Evolutionary conservation across 495 filamentous ascomycete species (phyloP), one percentile per base, ranked within the genome.

Genomic region (Diplogelasinospora grovesii): DNA sequence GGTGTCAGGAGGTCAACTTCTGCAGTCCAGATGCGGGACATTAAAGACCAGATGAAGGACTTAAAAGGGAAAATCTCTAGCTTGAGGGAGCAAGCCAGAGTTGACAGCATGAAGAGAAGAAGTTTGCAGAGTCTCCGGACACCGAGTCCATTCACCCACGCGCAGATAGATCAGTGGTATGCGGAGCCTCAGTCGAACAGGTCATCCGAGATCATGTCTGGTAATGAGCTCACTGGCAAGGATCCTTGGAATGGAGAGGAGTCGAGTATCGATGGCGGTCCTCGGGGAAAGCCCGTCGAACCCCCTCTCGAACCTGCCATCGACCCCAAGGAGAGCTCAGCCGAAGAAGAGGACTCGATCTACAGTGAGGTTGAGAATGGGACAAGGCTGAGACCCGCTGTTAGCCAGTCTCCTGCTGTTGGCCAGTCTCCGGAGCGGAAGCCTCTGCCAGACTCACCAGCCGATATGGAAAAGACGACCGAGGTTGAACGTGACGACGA

Each of bases 11-110:
- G 75, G 40, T 74, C 79, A 11, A 59, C 66, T 19, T 79, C 77
- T 11, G 75, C 79, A 22, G 67, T 75, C 19, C 85, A 89, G 52
- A 87, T 94, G 63, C 77, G 84, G 18, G 85, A 86, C 54, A 69
- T 97, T 11, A 83, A 85, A 37, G 83, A 89, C 47, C 89, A 98
- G 65, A 92, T 97, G 83, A 82, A 89, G 49, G 89, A 89, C 48
- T 68, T 98, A 18, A 88, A 90, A 52, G 92, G 90, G 36, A 86
- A 88, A 49, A 86, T 98, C 15, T 94, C 89, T 3, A 83, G 71
- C 8, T 63, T 98, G 22, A 80, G 89, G 44, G 78, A 89, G 48
- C 83, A 89, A 56, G 82, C 83, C 4, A 77, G 85, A 34, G 85
- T 85, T 45, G 92, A 96, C 50, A 85, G 74, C 45, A 61, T 95